Conservation (phyloP, 2,329 filamentous ascomycete species). For the Aspergillus awamori region DNA sequence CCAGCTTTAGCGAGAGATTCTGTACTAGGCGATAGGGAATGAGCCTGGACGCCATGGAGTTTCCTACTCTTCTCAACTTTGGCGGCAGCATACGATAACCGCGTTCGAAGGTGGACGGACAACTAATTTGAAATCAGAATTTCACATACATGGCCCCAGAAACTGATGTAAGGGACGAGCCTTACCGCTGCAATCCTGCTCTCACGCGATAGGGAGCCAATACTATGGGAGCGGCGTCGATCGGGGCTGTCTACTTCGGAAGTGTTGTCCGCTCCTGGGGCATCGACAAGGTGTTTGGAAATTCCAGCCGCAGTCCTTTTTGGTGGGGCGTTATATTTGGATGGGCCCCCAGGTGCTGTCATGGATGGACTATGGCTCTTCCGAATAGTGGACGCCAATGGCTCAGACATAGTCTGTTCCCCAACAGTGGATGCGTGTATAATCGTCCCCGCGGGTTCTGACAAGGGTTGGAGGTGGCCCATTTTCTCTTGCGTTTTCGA, state of each 20-base stretch:
- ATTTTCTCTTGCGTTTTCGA: too few species aligned
- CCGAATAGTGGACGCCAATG: conserved; percentile 7
- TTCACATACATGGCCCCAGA: neutral
- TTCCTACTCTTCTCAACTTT: conserved; percentile 93
- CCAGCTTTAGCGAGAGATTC: conserved; percentile 57
- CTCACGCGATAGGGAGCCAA: conserved; percentile 67
- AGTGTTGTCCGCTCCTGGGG: conserved; percentile 14
- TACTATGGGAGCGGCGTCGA: conserved; percentile 68
- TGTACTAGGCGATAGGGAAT: conserved; percentile 70
- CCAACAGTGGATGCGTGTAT: neutral
- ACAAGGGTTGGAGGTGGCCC: neutral
- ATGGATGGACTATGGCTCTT: conserved; percentile 17
- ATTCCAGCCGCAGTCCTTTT: conserved; percentile 79
- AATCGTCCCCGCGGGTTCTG: neutral
- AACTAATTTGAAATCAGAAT: conserved; percentile 54
- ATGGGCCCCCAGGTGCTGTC: conserved; percentile 16
- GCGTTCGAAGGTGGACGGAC: conserved; percentile 77
- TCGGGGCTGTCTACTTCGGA: conserved; percentile 38
- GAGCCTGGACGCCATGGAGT: conserved; percentile 68
- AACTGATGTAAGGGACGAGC: conserved; percentile 5
- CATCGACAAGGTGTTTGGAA: conserved; percentile 58
- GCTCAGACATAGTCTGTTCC: neutral
- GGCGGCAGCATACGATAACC: conserved; percentile 88
- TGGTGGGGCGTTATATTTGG: conserved; percentile 46
- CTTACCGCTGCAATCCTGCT: conserved; percentile 78